Percentiles rank a stretch among this genome's conserved stretches.
These are phyloP conservation scores for Musa schizocarpa DNA, from an alignment of 176 grass and related monocot genomes.

Conservation along the genomic window DNA sequence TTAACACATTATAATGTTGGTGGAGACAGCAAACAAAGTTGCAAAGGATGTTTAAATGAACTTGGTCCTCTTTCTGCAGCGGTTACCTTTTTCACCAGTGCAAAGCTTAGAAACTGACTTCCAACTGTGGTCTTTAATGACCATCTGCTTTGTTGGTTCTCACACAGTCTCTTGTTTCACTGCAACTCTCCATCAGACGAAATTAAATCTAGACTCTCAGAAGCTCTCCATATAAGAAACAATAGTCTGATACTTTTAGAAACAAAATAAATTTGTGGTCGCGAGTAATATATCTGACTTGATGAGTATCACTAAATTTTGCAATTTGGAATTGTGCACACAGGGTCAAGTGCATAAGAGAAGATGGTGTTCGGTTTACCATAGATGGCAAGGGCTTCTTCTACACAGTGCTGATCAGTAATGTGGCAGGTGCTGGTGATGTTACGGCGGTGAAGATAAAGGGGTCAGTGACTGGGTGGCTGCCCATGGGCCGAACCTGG, in stretches of 20 bases:
- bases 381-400: slow-evolving; percentile 34
- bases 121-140: no score
- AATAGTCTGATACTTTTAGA: no score
- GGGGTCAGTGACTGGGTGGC: slow-evolving; percentile 69
- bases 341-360: slow-evolving; percentile 82
- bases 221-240: no score
- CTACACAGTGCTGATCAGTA: slow-evolving; percentile 45
- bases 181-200: no score
- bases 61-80: not conserved
- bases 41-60: not conserved
- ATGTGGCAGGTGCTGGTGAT: slow-evolving; percentile 80
- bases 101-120: no score
- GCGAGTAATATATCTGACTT: not conserved
- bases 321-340: slow-evolving; percentile 8
- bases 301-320: not conserved
- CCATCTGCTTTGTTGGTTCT: no score
- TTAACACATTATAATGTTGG: not conserved
- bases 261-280: not conserved
- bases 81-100: not conserved
- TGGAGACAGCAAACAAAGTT: not conserved
- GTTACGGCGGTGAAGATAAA: slow-evolving; percentile 79
- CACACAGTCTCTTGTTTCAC: no score
- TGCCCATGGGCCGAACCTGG: slow-evolving; percentile 87
- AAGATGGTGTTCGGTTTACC: slow-evolving; percentile 64
- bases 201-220: no score